Conservation (phyloP, 2,329 filamentous ascomycete species). For the Pezicula carpinea region DNA sequence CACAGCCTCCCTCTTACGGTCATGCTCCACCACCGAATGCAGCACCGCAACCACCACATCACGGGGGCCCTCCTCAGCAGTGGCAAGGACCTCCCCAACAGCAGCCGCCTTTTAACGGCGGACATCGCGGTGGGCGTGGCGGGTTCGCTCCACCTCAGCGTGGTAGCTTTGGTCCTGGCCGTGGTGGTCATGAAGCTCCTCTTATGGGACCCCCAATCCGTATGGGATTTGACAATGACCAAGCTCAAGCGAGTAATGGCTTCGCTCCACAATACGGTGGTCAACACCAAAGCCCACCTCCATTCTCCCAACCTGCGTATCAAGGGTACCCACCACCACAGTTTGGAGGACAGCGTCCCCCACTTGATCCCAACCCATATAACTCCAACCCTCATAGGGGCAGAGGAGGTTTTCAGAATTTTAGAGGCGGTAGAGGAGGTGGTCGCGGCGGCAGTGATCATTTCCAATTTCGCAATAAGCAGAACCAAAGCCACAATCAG, state of each 20-base stretch:
- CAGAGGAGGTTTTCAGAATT: constrained; percentile 34
- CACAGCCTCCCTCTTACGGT: constrained; percentile 28
- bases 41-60: constrained; percentile 29
- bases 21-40: constrained; percentile 28
- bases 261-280: constrained; percentile 33
- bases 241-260: constrained; percentile 40
- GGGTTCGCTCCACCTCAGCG: constrained; percentile 8
- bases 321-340: constrained; percentile 35
- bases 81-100: constrained; percentile 33
- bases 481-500: constrained; percentile 21
- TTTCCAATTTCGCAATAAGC: constrained; percentile 33
- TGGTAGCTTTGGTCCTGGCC: constrained; percentile 33
- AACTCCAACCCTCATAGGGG: constrained; percentile 33
- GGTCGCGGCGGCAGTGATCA: constrained; percentile 35
- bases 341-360: constrained; percentile 27
- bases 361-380: constrained; percentile 30
- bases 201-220: constrained; percentile 51
- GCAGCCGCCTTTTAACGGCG: constrained; percentile 35
- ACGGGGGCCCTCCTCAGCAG: constrained; percentile 34
- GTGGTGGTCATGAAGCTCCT: constrained; percentile 37
- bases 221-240: constrained; percentile 48
- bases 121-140: constrained; percentile 22
- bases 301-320: constrained; percentile 29
- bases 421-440: constrained; percentile 29
- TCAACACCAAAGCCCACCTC: constrained; percentile 27